Conservation (phyloP, 345 rosid genomes). For the Tarenaya hassleriana region DNA sequence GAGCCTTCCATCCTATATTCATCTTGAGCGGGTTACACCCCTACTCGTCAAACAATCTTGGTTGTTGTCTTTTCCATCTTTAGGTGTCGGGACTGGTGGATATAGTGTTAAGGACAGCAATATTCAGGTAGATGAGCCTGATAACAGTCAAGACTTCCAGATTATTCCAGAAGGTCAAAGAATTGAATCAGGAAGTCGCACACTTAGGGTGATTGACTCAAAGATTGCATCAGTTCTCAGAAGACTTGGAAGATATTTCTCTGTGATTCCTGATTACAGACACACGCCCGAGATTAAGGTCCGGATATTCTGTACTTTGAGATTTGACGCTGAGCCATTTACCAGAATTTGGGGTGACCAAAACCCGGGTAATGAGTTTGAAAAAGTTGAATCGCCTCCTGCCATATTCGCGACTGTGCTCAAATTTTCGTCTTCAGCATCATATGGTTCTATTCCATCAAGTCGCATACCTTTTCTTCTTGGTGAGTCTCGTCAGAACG, state of each 20-base stretch:
- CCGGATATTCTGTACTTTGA: conserved; percentile 59
- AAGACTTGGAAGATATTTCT: conserved; percentile 72
- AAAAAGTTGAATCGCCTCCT: conserved; percentile 50
- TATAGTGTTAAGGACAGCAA: conserved; percentile 45
- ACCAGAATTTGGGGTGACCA: conserved; percentile 42
- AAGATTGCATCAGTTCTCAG: conserved; percentile 62
- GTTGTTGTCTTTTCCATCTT: conserved; percentile 64
- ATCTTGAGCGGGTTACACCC: conserved; percentile 53
- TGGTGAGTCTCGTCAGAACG: conserved; percentile 49
- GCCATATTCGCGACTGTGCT: conserved; percentile 84
- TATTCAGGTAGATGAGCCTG: conserved; percentile 38
- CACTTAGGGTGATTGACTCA: conserved; percentile 83
- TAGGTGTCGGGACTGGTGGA: conserved; percentile 42
- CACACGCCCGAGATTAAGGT: conserved; percentile 72
- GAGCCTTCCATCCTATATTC: conserved; percentile 57
- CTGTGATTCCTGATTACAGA: conserved; percentile 78
- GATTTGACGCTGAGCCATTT: conserved; percentile 72
- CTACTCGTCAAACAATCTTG: conserved; percentile 81
- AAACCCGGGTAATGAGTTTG: conserved; percentile 36
- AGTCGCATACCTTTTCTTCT: conserved; percentile 80
- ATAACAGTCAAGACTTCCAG: conserved; percentile 32
- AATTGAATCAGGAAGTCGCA: conserved; percentile 36
- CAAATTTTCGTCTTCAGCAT: conserved; percentile 79
- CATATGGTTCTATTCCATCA: conserved; percentile 73
- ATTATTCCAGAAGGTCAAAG: conserved; percentile 38